Evolutionary conservation across 345 rosid species (phyloP).

Genomic region (Corymbia maculata): DNA sequence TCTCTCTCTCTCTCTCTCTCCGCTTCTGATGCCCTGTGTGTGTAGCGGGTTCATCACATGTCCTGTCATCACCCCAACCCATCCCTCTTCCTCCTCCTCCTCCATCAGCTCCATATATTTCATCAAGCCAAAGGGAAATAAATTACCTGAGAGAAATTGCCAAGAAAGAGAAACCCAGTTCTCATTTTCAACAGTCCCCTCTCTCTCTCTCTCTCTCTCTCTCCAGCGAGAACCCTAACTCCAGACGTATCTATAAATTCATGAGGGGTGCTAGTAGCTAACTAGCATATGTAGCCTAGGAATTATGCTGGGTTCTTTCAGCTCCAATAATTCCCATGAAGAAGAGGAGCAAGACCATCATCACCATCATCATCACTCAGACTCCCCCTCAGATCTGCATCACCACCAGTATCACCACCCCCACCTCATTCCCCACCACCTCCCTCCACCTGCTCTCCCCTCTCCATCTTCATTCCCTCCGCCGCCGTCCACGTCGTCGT

Average conservation of each 20-base stretch:
- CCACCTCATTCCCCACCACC: not conserved
- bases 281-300: not conserved
- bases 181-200: not conserved
- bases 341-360: not conserved
- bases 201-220: not conserved
- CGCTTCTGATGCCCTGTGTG: not conserved
- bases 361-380: not conserved
- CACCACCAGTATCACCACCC: constrained; percentile 7
- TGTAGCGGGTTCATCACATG: not conserved
- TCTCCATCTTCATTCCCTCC: not conserved
- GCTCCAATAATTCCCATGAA: not conserved
- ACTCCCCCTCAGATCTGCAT: constrained; percentile 22
- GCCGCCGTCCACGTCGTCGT: constrained; percentile 1
- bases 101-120: not conserved
- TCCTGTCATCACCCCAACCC: not conserved
- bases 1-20: not conserved
- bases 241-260: not conserved
- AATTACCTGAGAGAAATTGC: not conserved
- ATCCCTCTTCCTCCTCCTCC: not conserved
- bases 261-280: not conserved
- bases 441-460: not conserved
- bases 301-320: constrained; percentile 4
- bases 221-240: not conserved
- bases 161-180: not conserved
- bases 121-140: not conserved